Conservation (phyloP, 2,329 filamentous ascomycete genomes). For the Aspergillus vadensis region DNA sequence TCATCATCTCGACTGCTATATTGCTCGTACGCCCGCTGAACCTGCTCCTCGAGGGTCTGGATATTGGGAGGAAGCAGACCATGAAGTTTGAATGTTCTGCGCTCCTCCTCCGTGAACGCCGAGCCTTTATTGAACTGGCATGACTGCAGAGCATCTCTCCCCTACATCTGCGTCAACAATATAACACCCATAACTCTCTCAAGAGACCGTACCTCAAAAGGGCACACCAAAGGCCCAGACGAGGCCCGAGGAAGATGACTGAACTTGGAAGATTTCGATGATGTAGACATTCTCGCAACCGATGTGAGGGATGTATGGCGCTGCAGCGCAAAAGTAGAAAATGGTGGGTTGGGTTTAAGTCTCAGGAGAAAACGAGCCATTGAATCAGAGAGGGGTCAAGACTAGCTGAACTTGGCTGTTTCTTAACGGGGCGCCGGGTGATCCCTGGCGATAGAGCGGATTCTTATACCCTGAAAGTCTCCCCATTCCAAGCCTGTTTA, state of each 20-base stretch:
- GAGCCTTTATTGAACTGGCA: conserved; percentile 82
- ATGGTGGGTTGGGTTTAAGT: not conserved
- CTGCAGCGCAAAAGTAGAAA: not conserved
- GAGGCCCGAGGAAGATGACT: conserved; percentile 35
- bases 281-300: conserved; percentile 15
- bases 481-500: not conserved
- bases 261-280: conserved; percentile 27
- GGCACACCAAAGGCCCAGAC: conserved; percentile 34
- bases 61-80: conserved; percentile 72
- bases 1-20: conserved; percentile 65
- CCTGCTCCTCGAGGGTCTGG: conserved; percentile 76
- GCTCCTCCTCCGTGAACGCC: conserved; percentile 70
- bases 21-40: conserved; percentile 76
- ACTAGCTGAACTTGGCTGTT: not conserved
- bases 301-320: not conserved
- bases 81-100: conserved; percentile 67
- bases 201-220: conserved; percentile 24
- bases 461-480: not conserved
- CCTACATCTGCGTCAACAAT: conserved; percentile 27
- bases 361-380: not conserved
- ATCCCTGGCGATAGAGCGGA: not conserved
- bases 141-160: conserved; percentile 61
- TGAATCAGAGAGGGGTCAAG: not conserved
- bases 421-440: not conserved
- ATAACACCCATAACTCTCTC: not conserved